Percentiles rank a stretch among this genome's conserved stretches.
Conservation (phyloP, 768 basidiomycete genomes). For the Termitomyces eurrhizus region DNA sequence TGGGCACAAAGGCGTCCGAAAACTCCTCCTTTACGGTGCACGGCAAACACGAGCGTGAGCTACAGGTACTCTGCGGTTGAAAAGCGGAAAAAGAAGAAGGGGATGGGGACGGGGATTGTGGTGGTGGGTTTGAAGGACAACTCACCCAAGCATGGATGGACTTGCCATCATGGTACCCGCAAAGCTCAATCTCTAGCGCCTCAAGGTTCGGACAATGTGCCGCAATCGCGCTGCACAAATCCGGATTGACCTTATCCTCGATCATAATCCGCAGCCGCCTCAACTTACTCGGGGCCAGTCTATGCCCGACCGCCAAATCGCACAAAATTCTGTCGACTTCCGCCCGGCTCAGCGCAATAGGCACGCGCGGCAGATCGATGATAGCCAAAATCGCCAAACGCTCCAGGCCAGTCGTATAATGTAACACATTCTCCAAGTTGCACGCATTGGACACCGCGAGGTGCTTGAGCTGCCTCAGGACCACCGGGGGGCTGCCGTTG, state of each 20-base stretch:
- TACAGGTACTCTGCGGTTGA: background rate
- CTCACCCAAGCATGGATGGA: conserved; percentile 36
- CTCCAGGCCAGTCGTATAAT: conserved; percentile 27
- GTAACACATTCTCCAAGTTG: conserved; percentile 26
- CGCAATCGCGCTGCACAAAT: conserved; percentile 28
- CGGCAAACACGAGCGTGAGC: conserved; percentile 5
- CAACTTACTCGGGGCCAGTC: conserved; percentile 16
- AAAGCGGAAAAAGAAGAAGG: background rate
- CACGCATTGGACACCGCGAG: conserved; percentile 38
- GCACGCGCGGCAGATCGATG: conserved; percentile 31
- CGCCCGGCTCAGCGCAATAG: conserved; percentile 29
- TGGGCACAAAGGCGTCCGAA: conserved; percentile 26
- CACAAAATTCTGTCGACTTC: conserved; percentile 30
- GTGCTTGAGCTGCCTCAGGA: conserved; percentile 27
- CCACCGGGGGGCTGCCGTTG: conserved; percentile 17
- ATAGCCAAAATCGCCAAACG: conserved; percentile 33
- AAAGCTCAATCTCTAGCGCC: conserved; percentile 37
- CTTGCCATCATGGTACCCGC: conserved; percentile 38
- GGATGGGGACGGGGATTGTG: background rate
- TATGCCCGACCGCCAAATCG: conserved; percentile 24
- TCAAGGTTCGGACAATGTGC: conserved; percentile 32
- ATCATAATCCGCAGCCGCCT: conserved; percentile 34
- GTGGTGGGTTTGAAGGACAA: conserved; percentile 4
- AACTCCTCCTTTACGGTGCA: conserved; percentile 27
- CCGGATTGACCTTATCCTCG: conserved; percentile 34